Evolutionary conservation across 257 asterid species (phyloP), one percentile per base, ranked within the genome.

Genomic region (Coffea canephora): DNA sequence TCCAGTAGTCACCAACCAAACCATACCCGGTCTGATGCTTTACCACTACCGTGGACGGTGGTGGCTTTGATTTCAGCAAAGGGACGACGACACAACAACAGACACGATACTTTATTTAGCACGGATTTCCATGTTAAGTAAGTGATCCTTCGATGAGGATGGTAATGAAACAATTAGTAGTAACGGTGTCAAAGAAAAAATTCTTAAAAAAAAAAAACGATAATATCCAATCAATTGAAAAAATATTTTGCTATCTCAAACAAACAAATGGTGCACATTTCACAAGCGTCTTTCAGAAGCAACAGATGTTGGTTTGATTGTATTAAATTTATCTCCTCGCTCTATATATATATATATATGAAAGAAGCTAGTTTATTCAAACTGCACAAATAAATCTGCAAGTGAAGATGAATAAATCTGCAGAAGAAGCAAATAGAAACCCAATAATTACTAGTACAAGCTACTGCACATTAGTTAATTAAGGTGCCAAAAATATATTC

Each of bases 271-370:
- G 43, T 39, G 73, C 65, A 23, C 18, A 14, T 50, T 34, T 46
- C 57, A 62, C 25, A 82, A 75, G 81, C 88, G 90, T 87, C 85
- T 23, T 31, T 67, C 43, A 64, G 77, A 91, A 91, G 94, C 76
- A 85, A 90, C 90, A 90, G 85, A 93, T 93, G 94, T 91, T 89
- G 90, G 92, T 88, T 39, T 39, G 43, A 27, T 27, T 27, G 27
- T 27, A 27, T 27, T 27, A 27, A 27, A 27, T 27, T 27, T 27
- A 27, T 27, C 27, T 27, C 27, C 27, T 27, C 27, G 27, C 27
- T 27, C 27, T 27, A 27, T 27, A 27, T 27, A 27, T 27, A 27
- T 27, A 27, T 27, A 27, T 27, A 27, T 27, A 27, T 27, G 27
- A 27, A 27, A 27, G 27, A 27, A 27, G 27, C 27, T 27, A 27